Base-by-base conservation (phyloP, 2,329 filamentous ascomycete genomes). In the Diplocarpon rosae region DNA sequence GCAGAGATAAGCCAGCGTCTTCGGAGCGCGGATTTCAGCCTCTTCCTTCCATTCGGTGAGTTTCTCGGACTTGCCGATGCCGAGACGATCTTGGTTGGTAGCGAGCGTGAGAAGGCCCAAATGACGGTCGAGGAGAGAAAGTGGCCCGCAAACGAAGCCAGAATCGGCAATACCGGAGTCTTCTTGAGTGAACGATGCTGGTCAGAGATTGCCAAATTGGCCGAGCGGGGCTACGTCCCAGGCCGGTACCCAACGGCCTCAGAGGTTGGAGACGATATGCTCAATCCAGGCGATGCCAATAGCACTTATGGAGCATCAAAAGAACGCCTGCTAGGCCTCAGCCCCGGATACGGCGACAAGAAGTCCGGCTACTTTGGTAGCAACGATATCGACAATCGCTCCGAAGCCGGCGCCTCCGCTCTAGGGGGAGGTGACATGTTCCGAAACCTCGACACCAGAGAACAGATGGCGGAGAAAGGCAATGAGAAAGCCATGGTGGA, bases 341-440 rank as follows among this genome's bases (percentile, higher is more conserved):
- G 80, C 59, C 71, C 68, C 13, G 43, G 43, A 14, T 83, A 75
- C 46, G 76, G 83, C 47, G 89, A 95, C 63, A 87, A 88, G 62
- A 73, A 74, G 47, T 76, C 80, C 48, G 80, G 80, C 16, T 95
- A 95, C 61, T 95, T 95, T 57, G 83, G 83, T 42, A 70, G 66
- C 47, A 79, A 72, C 55, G 74, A 81, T 46, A 63, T 84, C 9
- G 92, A 98, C 61, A 71, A 80, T 7, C 86, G 88, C 35, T 96
- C 92, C 27, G 92, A 98, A 41, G 89, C 90, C 7, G 90, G 89
- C 3, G 83, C 75, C 1, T 95, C 90, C n/a, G 88, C 86, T 5
- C 83, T 95, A 61, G 85, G 89, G 38, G 85, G 77, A 42, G 89
- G 92, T 7, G 92, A 98, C 62, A 95, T 98, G 90, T 98, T 98